These are phyloP conservation scores for Keqinozyma sinolaborantium DNA, from an alignment of 1,139 yeast species.

Conservation along the genomic window DNA sequence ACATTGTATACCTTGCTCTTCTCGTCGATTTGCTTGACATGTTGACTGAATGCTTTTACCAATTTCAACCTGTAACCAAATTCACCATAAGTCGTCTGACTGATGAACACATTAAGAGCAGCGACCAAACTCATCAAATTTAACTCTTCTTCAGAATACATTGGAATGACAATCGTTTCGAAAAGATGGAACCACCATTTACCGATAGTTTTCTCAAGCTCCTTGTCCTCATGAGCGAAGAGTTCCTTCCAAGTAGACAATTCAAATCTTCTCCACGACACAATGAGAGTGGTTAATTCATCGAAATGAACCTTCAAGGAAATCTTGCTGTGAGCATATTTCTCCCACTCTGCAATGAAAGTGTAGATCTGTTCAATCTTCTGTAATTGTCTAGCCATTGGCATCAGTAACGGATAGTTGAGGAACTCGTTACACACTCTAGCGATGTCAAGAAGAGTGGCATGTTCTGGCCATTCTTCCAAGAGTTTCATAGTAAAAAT, in stretches of 20 bases:
- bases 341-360: slow-evolving; percentile 87
- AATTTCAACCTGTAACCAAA: slow-evolving; percentile 54
- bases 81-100: slow-evolving; percentile 77
- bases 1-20: slow-evolving; percentile 32
- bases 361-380: slow-evolving; percentile 87
- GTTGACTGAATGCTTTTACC: slow-evolving; percentile 59
- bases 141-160: slow-evolving; percentile 24
- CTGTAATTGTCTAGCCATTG: slow-evolving; percentile 74
- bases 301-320: slow-evolving; percentile 57
- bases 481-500: slow-evolving; percentile 47
- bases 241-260: slow-evolving; percentile 81
- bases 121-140: slow-evolving; percentile 44
- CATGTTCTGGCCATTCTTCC: slow-evolving; percentile 92
- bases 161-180: slow-evolving; percentile 64
- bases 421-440: slow-evolving; percentile 69
- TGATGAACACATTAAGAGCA: slow-evolving; percentile 73
- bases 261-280: slow-evolving; percentile 88
- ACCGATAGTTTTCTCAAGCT: slow-evolving; percentile 52
- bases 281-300: slow-evolving; percentile 63
- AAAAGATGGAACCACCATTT: slow-evolving; percentile 91
- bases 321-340: slow-evolving; percentile 79
- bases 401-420: slow-evolving; percentile 58
- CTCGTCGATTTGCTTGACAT: slow-evolving; percentile 25
- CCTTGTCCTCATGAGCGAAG: slow-evolving; percentile 62
- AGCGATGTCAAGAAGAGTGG: slow-evolving; percentile 68